Conservation (phyloP, 352 stramenopile genomes). For the Lagenidium giganteum region DNA sequence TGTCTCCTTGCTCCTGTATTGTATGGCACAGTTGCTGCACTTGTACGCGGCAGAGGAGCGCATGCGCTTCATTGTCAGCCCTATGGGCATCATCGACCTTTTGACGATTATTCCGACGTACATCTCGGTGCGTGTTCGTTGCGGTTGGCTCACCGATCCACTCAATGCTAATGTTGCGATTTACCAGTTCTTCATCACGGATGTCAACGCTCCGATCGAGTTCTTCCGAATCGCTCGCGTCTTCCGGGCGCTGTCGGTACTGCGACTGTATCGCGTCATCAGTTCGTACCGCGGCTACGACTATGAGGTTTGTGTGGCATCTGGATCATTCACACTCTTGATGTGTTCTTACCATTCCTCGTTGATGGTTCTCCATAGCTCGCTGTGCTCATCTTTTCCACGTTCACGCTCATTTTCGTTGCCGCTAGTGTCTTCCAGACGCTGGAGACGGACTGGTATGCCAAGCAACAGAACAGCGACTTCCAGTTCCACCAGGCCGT, state of each 20-base stretch:
- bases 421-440: conserved; percentile 51
- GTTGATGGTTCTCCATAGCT: conserved; percentile 18
- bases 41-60: conserved; percentile 33
- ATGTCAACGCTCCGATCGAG: too few relatives aligned
- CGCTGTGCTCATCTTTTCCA: conserved; percentile 47
- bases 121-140: conserved; percentile 27
- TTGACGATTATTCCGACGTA: conserved; percentile 45
- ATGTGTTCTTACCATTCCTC: too few relatives aligned
- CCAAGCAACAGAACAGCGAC: conserved; percentile 14
- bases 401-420: conserved; percentile 52
- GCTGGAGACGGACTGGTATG: conserved; percentile 50
- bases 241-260: conserved; percentile 48
- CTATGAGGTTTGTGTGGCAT: conserved; percentile 25
- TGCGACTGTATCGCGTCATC: conserved; percentile 53
- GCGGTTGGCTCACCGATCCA: not conserved
- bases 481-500: conserved; percentile 60
- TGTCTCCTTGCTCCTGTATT: not conserved
- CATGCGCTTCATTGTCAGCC: conserved; percentile 33
- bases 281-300: conserved; percentile 51
- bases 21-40: conserved; percentile 21
- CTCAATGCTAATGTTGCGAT: not conserved
- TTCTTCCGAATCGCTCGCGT: conserved; percentile 47
- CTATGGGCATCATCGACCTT: conserved; percentile 50
- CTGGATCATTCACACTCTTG: not conserved
- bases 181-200: too few relatives aligned